Conservation (phyloP, 2,329 filamentous ascomycete species). For the Macrophomina pseudophaseolina region DNA sequence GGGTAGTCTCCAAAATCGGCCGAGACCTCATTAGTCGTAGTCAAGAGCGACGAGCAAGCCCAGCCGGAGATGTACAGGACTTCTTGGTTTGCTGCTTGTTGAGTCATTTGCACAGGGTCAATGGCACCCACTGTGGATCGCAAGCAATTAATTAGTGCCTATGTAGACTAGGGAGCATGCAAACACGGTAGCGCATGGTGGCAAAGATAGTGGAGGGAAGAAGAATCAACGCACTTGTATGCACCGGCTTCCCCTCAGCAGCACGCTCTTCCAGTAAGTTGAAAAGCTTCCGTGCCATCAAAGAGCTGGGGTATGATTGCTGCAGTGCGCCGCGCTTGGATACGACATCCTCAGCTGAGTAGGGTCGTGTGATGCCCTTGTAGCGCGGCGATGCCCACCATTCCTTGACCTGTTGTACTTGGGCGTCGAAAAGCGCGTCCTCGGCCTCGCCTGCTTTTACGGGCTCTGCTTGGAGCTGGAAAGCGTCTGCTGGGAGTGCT, state of each 20-base stretch:
- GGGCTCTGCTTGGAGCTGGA: conserved; percentile 80
- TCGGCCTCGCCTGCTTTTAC: conserved; percentile 81
- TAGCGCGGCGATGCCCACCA: conserved; percentile 92
- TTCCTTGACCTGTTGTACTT: conserved; percentile 81
- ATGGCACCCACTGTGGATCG: conserved; percentile 80
- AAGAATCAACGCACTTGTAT: conserved; percentile 72
- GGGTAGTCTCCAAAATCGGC: conserved; percentile 98
- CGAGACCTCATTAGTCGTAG: conserved; percentile 94
- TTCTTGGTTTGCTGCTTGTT: conserved; percentile 95
- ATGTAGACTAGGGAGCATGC: background rate
- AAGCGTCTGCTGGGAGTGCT: conserved; percentile 72
- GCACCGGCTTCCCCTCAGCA: conserved; percentile 82
- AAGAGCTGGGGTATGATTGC: conserved; percentile 86
- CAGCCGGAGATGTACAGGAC: conserved; percentile 95
- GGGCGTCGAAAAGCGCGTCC: conserved; percentile 81
- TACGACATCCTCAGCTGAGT: conserved; percentile 87
- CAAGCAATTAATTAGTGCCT: conserved; percentile 10
- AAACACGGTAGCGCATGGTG: background rate
- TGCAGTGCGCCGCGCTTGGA: conserved; percentile 88
- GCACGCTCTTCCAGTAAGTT: conserved; percentile 80
- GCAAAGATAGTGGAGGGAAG: conserved; percentile 19
- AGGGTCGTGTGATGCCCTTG: conserved; percentile 88
- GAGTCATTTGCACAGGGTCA: conserved; percentile 99
- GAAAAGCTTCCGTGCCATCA: conserved; percentile 96
- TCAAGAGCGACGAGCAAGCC: conserved; percentile 94